A percentile compares a stretch with the other conserved stretches of the same genome.
phyloP scores from a whole-genome alignment of 164 flowering plant species.

The Macadamia tetraphylla region DNA sequence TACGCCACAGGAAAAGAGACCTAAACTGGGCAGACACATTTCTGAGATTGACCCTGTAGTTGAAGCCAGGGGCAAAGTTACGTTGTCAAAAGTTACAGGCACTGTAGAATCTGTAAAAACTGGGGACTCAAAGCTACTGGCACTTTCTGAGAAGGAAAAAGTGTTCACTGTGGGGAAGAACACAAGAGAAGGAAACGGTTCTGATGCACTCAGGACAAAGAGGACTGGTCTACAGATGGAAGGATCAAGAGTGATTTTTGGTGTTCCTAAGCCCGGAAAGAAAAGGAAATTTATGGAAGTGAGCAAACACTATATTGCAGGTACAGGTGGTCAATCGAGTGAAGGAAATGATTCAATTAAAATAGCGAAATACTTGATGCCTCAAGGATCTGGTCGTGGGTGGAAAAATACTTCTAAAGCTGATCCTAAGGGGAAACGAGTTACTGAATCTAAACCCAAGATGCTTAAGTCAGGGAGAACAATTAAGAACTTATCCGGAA shows the following conservation, averaged over 20 bases:
- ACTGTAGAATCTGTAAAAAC: conserved; percentile 31
- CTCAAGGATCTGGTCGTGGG: conserved; percentile 65
- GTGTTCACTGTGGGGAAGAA: conserved; percentile 60
- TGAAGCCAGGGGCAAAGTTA: conserved; percentile 41
- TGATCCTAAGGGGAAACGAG: conserved; percentile 55
- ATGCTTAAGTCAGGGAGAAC: conserved; percentile 41
- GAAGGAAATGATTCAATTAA: conserved; percentile 49
- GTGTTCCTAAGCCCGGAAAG: conserved; percentile 96
- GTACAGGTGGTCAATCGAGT: conserved; percentile 29
- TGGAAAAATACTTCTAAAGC: conserved; percentile 43
- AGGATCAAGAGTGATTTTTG: conserved; percentile 75
- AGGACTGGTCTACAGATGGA: conserved; percentile 67
- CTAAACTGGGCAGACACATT: conserved; percentile 33
- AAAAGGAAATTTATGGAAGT: conserved; percentile 97
- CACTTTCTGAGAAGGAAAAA: conserved; percentile 51
- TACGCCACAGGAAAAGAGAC: conserved; percentile 66
- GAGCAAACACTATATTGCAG: conserved; percentile 79
- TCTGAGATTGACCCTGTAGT: conserved; percentile 20
- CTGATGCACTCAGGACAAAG: conserved; percentile 37
- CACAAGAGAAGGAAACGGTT: conserved; percentile 35
- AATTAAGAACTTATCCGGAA: conserved; percentile 35
- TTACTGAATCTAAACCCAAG: conserved; percentile 45
- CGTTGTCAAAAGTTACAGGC: conserved; percentile 19
- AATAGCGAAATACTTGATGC: conserved; percentile 45
- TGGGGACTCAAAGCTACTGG: conserved; percentile 33